Conservation (phyloP, 108 stramenopile genomes). For the Stephanodiscus minutulus region DNA sequence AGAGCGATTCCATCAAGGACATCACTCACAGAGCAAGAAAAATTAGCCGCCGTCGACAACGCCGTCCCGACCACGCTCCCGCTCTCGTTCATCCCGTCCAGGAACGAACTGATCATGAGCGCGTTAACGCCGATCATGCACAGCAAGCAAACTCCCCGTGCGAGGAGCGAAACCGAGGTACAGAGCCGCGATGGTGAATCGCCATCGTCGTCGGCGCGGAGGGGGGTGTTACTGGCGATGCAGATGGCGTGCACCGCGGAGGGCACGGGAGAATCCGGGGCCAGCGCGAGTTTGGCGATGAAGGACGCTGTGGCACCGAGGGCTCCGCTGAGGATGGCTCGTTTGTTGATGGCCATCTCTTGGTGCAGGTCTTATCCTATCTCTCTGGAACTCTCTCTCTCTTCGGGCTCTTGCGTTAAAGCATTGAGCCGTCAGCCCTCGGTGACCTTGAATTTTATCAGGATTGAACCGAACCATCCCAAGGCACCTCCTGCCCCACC, state of each 20-base stretch:
- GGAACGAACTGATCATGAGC: slow-evolving; percentile 71
- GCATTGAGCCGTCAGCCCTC: too few species aligned
- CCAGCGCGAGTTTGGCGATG: slow-evolving; percentile 60
- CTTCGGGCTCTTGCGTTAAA: too few species aligned
- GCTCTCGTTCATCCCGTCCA: slow-evolving; percentile 79
- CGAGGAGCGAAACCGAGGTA: slow-evolving; percentile 27
- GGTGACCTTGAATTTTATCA: too few species aligned
- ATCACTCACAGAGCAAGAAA: slow-evolving; percentile 49
- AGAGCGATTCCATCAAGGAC: not conserved
- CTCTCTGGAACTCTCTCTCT: not conserved
- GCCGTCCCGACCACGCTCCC: slow-evolving; percentile 78
- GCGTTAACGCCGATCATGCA: slow-evolving; percentile 66
- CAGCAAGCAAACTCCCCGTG: slow-evolving; percentile 55
- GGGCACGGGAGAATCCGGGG: slow-evolving; percentile 45
- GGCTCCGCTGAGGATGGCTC: slow-evolving; percentile 58
- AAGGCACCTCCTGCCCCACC: too few species aligned
- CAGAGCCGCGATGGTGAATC: slow-evolving; percentile 15
- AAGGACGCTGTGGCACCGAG: slow-evolving; percentile 71
- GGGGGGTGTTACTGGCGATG: not conserved
- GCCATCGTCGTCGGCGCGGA: not conserved
- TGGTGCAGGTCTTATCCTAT: not conserved
- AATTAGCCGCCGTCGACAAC: slow-evolving; percentile 76
- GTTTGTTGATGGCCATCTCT: slow-evolving; percentile 42
- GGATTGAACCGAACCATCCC: too few species aligned
- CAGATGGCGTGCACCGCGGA: slow-evolving; percentile 22